These are phyloP conservation scores for Filobasidium wieringae DNA, from an alignment of 768 basidiomycete species.

Conservation along the genomic window DNA sequence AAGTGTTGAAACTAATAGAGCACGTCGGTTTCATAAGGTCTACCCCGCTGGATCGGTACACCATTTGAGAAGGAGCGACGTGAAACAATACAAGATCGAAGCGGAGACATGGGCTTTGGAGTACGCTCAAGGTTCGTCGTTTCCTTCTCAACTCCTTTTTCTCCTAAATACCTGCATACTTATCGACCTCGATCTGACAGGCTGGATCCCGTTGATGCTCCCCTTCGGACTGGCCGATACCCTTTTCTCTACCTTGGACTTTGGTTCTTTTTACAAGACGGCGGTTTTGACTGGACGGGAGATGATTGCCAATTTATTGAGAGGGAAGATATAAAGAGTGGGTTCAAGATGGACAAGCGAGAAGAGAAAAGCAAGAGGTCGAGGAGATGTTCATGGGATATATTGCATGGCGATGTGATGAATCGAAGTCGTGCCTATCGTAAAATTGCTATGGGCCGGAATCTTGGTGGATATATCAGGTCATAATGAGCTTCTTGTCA, in stretches of 20 bases:
- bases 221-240: slow-evolving; percentile 85
- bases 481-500: no score
- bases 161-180: neutral
- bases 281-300: slow-evolving; percentile 65
- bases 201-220: slow-evolving; percentile 95
- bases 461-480: no score
- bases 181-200: slow-evolving; percentile 40
- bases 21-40: slow-evolving; percentile 24
- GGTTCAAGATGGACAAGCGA: no score
- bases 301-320: slow-evolving; percentile 65
- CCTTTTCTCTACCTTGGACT: slow-evolving; percentile 76
- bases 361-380: no score
- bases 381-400: no score
- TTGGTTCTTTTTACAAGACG: slow-evolving; percentile 69
- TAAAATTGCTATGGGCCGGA: no score
- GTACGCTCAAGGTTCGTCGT: slow-evolving; percentile 67
- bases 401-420: no score
- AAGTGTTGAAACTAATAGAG: neutral
- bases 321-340: slow-evolving; percentile 70
- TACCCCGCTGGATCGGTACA: slow-evolving; percentile 79
- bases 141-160: neutral
- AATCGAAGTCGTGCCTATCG: no score
- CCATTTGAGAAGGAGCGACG: slow-evolving; percentile 63
- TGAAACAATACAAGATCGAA: slow-evolving; percentile 97
- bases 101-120: slow-evolving; percentile 92